A percentile compares a stretch with the other conserved stretches of the same genome.
Evolutionary conservation across 495 filamentous ascomycete species (phyloP).

Genomic region (Tuber microsphaerosporum): DNA sequence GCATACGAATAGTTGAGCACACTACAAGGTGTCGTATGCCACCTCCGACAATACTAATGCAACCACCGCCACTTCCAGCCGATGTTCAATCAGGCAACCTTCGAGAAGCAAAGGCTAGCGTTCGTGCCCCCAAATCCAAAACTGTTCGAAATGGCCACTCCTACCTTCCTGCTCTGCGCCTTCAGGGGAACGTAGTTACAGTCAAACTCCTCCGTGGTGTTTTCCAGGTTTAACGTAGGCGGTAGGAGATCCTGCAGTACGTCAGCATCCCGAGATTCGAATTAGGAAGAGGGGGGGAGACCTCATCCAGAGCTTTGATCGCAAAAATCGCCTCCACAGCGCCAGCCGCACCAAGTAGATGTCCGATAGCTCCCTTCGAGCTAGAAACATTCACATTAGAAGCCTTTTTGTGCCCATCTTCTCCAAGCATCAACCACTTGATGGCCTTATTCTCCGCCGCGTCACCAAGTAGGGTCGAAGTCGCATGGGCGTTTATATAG

Average conservation of each 20-base stretch:
- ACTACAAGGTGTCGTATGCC: too few species aligned
- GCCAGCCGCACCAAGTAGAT: conserved; percentile 84
- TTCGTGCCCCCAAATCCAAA: conserved; percentile 99
- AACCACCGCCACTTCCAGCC: background rate
- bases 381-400: conserved; percentile 74
- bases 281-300: conserved; percentile 43
- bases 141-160: conserved; percentile 81
- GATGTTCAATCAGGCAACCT: conserved; percentile 24
- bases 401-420: conserved; percentile 57
- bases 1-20: too few species aligned
- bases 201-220: conserved; percentile 55
- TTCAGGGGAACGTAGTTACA: conserved; percentile 79
- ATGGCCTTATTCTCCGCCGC: conserved; percentile 82
- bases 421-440: conserved; percentile 64
- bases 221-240: conserved; percentile 71
- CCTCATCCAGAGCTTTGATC: conserved; percentile 66
- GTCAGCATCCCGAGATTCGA: background rate
- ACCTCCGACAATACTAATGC: background rate
- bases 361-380: conserved; percentile 88
- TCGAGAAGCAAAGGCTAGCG: conserved; percentile 75
- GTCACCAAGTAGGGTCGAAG: conserved; percentile 77
- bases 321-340: conserved; percentile 82
- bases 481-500: conserved; percentile 95
- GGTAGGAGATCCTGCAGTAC: conserved; percentile 62
- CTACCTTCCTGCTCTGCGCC: conserved; percentile 62